Base-by-base conservation (phyloP, 805 yeast genomes). In the Barnettozyma botsteinii region DNA sequence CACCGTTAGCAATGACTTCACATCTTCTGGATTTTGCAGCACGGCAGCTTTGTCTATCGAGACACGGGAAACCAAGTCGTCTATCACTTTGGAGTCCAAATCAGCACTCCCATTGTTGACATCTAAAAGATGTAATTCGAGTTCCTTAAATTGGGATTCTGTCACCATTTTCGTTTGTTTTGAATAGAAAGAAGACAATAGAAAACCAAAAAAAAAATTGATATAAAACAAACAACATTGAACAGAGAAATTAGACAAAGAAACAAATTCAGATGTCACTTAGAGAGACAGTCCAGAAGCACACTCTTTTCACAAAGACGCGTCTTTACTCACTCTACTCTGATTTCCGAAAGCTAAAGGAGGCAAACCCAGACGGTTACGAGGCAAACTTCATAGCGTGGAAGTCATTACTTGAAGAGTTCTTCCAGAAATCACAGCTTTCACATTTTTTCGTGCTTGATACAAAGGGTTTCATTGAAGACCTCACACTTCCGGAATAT, bases 361-460 rank as follows among this genome's bases (percentile, higher is more conserved):
- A 65, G 15, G 47, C 60, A 17, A 67, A 67, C 43, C 60, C 60
- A 10, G 71, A 67, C n/a, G 72, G 72, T 1, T 67, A 59, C 32
- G 57, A 53, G 27, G 71, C 70, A 8, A 67, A 67, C 40, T 46
- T 66, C 31, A 49, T 52, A 18, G 61, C 65, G 6, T 67, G 72
- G 72, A 57, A 51, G 31, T 49, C 59, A 2, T 56, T 56, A 28
- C 37, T 67, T 3, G 43, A 42, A 7, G 40, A 43, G 24, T 30
- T 52, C 33, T 46, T 56, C 35, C 32, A 43, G 7, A 31, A 37
- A 7, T 15, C 36, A 8, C 22, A 43, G 2, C 40, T 55, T 4
- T 8, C 33, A 2, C 35, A 55, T 11, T 27, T 35, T 1, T 43
- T 64, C n/a, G 45, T 53, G 7, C 38, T 64, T 5, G 45, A 49